Evolutionary conservation across 768 basidiomycete species (phyloP), one percentile per base, ranked within the genome.

Genomic region (Podaxis sp.): DNA sequence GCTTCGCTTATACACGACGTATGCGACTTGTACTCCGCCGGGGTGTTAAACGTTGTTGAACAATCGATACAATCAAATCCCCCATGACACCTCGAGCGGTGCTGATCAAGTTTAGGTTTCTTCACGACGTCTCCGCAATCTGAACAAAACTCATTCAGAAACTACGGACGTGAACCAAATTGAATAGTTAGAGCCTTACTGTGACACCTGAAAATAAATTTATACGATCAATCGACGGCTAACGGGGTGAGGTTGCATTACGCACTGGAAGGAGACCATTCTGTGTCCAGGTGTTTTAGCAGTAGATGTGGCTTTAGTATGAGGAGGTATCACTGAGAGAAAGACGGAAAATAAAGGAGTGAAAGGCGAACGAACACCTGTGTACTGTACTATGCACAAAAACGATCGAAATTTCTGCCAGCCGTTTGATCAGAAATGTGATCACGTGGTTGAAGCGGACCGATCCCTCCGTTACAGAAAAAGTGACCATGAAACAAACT

Each of bases 71-170:
- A 93, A 68, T 90, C 90, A 67, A 92, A 90, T 6, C 88, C 84
- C 2, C 83, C 67, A 59, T 86, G 77, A 69, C 91, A 94, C 50
- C 81, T 77, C 29, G 69, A 71, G 54, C 80, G 68, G 69, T 96
- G 94, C 70, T 88, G 85, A 73, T 96, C 93, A 0, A 97, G 82
- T 73, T 95, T 94, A 12, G 95, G 95, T 70, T 97, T 97, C 75
- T 94, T 97, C 29, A 96, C 87, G 9, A 93, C 88, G 67, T 97
- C 95, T 56, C 82, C 77, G 73, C 95, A 97, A 38, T 73, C 93
- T 92, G 51, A 27, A 25, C 12, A 37, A 58, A 56, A 52, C 3
- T 9, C 17, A 8, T 9, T 46, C 43, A 46, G 40, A 36, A 4
- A 17, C 22, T 24, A 4, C 13, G 40, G 17, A 38, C 25, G 17